These are phyloP conservation scores for Spergularia marina DNA, from an alignment of 148 eudicot genomes.

Conservation along the genomic window DNA sequence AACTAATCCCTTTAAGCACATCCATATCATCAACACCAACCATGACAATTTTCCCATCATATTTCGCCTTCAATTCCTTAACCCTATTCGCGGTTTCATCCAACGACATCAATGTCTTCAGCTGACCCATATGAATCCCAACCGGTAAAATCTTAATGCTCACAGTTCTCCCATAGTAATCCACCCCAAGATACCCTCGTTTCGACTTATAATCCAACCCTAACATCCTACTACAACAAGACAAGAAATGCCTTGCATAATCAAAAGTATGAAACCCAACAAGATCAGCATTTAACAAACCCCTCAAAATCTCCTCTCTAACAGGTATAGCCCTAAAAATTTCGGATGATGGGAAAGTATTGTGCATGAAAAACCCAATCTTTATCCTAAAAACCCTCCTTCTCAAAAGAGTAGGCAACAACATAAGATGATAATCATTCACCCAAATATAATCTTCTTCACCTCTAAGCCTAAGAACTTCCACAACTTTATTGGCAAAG, in stretches of 20 bases:
- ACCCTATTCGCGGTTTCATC: constrained; percentile 43
- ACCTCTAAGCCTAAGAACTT: constrained; percentile 42
- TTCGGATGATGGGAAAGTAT: constrained; percentile 78
- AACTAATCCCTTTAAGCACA: constrained; percentile 76
- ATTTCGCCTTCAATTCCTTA: constrained; percentile 39
- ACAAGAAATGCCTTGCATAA: constrained; percentile 81
- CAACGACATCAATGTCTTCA: constrained; percentile 40
- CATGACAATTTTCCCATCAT: constrained; percentile 58
- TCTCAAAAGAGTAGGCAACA: constrained; percentile 69
- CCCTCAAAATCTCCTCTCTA: constrained; percentile 67
- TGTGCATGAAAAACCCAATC: constrained; percentile 76
- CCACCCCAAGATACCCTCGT: constrained; percentile 77
- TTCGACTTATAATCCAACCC: constrained; percentile 80
- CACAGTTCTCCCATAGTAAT: constrained; percentile 78
- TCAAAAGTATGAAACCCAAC: constrained; percentile 89
- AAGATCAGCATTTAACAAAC: constrained; percentile 72
- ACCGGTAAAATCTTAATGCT: constrained; percentile 74
- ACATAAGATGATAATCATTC: constrained; percentile 88
- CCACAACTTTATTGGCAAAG: constrained; percentile 63
- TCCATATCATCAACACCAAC: constrained; percentile 92
- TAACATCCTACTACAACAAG: constrained; percentile 81
- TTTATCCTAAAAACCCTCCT: constrained; percentile 50
- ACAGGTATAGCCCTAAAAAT: constrained; percentile 76
- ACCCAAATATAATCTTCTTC: constrained; percentile 82
- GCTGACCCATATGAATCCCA: constrained; percentile 83